Percentiles rank a stretch among this genome's conserved stretches.
Conservation (phyloP, 352 stramenopile genomes). For the Pythium myriotylum region DNA sequence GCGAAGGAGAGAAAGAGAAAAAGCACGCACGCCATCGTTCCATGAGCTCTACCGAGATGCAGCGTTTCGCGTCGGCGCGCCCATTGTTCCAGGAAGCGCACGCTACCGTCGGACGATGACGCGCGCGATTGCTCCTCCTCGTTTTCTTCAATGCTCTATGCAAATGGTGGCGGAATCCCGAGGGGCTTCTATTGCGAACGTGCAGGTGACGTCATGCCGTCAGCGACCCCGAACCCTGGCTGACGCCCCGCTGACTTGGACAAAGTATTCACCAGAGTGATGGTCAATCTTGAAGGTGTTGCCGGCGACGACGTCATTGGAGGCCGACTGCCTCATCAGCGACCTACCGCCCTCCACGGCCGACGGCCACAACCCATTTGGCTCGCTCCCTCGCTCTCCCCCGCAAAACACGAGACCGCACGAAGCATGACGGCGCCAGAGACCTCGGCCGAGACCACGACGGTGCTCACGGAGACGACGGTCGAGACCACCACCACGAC, state of each 20-base stretch:
- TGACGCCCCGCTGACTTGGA: slow-evolving; percentile 26
- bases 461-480: slow-evolving; percentile 4
- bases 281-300: slow-evolving; percentile 30
- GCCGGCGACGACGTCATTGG: slow-evolving; percentile 19
- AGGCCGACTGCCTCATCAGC: slow-evolving; percentile 9
- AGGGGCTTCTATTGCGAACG: slow-evolving; percentile 29
- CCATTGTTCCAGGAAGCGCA: background rate
- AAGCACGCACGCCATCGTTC: background rate
- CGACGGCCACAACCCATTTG: slow-evolving; percentile 21
- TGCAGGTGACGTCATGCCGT: slow-evolving; percentile 30
- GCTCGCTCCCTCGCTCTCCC: slow-evolving; percentile 4
- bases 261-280: slow-evolving; percentile 29
- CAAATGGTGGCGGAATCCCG: no score
- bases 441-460: background rate
- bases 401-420: background rate
- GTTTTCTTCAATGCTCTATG: background rate
- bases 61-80: background rate
- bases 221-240: slow-evolving; percentile 17
- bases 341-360: background rate
- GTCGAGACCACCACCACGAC: slow-evolving; percentile 20
- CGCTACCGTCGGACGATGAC: background rate
- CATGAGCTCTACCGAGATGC: background rate
- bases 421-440: background rate
- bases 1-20: background rate
- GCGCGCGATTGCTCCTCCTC: slow-evolving; percentile 3